Evolutionary conservation across 768 basidiomycete species (phyloP).

Genomic region (Naganishia kalamii): DNA sequence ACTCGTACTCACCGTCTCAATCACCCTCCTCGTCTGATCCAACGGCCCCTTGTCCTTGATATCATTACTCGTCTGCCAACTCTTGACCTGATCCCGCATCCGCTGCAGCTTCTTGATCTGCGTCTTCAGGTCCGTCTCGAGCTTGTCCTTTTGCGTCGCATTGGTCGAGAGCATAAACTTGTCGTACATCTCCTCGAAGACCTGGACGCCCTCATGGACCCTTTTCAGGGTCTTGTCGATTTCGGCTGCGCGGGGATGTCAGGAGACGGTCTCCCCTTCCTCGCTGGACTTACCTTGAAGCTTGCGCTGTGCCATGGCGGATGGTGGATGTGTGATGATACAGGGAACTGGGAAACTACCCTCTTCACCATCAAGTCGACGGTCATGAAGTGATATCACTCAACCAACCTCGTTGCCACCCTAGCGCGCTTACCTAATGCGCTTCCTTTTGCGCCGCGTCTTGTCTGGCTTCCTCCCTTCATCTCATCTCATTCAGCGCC

Average conservation of each 20-base stretch:
- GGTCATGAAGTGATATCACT: too few relatives aligned
- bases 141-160: constrained; percentile 97
- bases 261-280: background rate
- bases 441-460: background rate
- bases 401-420: background rate
- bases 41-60: constrained; percentile 96
- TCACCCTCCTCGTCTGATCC: constrained; percentile 86
- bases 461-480: constrained; percentile 1
- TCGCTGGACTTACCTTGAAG: constrained; percentile 61
- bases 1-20: constrained; percentile 79
- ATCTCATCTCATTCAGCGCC: constrained; percentile 29
- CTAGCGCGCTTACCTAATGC: constrained; percentile 14
- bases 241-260: constrained; percentile 59
- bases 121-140: constrained; percentile 88
- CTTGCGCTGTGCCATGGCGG: constrained; percentile 79
- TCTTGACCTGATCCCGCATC: constrained; percentile 79
- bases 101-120: constrained; percentile 95
- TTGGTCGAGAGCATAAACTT: constrained; percentile 96
- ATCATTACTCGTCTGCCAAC: constrained; percentile 94
- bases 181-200: constrained; percentile 69
- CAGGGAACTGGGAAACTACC: too few relatives aligned
- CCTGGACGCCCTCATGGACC: constrained; percentile 78
- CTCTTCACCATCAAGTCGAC: background rate
- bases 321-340: background rate
- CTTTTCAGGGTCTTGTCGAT: constrained; percentile 98